Conservation (phyloP, 306 rosid species). For the Bauhinia variegata region DNA sequence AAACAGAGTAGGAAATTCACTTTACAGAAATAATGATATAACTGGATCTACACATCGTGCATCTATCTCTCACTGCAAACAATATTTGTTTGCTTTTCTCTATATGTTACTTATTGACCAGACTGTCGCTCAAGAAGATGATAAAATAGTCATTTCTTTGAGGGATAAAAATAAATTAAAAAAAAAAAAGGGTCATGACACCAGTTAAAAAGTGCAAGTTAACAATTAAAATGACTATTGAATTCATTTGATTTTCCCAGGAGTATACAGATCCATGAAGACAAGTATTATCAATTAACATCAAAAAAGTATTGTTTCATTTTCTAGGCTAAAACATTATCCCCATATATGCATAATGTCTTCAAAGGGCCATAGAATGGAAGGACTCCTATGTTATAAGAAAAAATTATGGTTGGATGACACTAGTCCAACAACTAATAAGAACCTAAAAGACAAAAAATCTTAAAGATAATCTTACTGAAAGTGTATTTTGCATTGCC, state of each 20-base stretch:
- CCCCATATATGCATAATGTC: background rate
- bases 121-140: background rate
- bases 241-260: background rate
- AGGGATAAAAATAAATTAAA: no score
- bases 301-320: background rate
- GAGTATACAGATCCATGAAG: background rate
- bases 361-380: background rate
- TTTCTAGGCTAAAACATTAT: background rate
- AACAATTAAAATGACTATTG: background rate
- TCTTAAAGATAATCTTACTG: background rate
- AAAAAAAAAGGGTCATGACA: background rate
- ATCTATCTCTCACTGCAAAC: background rate
- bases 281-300: background rate
- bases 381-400: background rate
- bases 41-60: background rate
- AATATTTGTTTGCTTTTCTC: background rate
- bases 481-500: background rate
- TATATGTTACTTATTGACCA: background rate
- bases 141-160: background rate
- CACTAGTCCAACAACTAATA: background rate
- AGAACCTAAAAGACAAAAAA: background rate
- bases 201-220: background rate
- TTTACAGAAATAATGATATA: conserved; percentile 1
- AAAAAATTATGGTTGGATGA: background rate
- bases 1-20: conserved; percentile 12